Evolutionary conservation across 1,284 basidiomycete species (phyloP).

Genomic region (Prillingera fragicola): DNA sequence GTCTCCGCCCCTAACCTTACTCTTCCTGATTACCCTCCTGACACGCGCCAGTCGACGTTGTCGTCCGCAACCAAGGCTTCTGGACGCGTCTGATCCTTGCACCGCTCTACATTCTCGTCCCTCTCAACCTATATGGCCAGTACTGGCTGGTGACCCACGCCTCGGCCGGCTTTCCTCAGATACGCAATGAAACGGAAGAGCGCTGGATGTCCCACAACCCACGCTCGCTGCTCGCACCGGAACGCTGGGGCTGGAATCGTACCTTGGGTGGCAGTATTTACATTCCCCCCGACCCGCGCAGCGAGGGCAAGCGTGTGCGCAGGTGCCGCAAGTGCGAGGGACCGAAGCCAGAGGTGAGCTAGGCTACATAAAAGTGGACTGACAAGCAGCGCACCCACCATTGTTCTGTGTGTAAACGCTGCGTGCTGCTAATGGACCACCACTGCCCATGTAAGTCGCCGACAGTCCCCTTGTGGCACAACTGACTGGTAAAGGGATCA

Average conservation of each 20-base stretch:
- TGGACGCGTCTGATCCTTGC: conserved; percentile 52
- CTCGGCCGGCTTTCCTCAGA: conserved; percentile 61
- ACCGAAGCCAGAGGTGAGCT: conserved; percentile 73
- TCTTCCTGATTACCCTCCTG: conserved; percentile 15
- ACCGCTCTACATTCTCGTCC: conserved; percentile 66
- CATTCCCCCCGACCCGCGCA: too few relatives aligned
- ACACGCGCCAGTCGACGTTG: conserved; percentile 60
- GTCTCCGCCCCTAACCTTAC: conserved; percentile 37
- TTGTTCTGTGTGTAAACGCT: conserved; percentile 85
- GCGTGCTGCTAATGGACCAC: conserved; percentile 90
- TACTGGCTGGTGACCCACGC: conserved; percentile 80
- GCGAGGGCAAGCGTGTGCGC: conserved; percentile 44
- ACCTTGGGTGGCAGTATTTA: neutral
- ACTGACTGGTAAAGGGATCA: conserved; percentile 65
- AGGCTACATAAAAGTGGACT: neutral
- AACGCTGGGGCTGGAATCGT: conserved; percentile 26
- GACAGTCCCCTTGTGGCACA: neutral
- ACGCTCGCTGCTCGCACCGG: conserved; percentile 23
- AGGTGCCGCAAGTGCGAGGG: conserved; percentile 65
- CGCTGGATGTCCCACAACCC: conserved; percentile 26
- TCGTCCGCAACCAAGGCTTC: conserved; percentile 55
- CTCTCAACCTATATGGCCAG: conserved; percentile 69
- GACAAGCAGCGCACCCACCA: conserved; percentile 80
- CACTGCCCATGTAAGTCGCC: conserved; percentile 73
- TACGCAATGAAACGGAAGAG: conserved; percentile 20